Evolutionary conservation across 2,329 filamentous ascomycete species (phyloP).

Genomic region (Colletotrichum simmondsii): DNA sequence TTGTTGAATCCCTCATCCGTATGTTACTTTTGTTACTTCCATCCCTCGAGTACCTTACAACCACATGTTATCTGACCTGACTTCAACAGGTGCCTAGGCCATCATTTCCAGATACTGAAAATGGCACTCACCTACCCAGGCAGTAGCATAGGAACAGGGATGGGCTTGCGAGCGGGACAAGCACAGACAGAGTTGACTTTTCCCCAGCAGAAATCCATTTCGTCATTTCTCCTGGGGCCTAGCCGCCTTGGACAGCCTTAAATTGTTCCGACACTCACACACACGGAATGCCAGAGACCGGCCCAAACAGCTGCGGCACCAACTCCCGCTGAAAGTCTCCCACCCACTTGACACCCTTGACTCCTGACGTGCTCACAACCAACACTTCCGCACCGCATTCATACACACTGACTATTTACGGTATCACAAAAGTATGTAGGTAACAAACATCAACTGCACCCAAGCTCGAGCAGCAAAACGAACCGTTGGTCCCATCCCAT

Average conservation of each 20-base stretch:
- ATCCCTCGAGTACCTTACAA: no score
- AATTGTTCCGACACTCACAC: not conserved
- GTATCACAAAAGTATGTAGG: not conserved
- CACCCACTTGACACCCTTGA: no score
- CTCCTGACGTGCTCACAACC: no score
- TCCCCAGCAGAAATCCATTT: slow-evolving; percentile 16
- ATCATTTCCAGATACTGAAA: not conserved
- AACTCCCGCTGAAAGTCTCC: not conserved
- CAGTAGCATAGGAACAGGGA: not conserved
- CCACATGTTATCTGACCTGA: no score
- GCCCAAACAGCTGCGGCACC: not conserved
- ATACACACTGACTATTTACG: no score
- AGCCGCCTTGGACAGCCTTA: not conserved
- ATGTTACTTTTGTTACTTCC: no score
- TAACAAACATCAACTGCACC: not conserved
- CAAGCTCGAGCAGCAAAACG: not conserved
- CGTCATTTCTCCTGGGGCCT: slow-evolving; percentile 18
- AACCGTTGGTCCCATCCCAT: slow-evolving; percentile 10
- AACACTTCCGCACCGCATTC: no score
- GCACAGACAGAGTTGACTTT: not conserved
- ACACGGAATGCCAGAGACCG: not conserved
- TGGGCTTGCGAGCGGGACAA: not conserved
- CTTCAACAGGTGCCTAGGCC: no score
- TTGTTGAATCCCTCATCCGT: no score
- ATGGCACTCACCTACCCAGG: not conserved